phyloP scores from a whole-genome alignment of 352 stramenopile species.

The Globisporangium sylvaticum region DNA sequence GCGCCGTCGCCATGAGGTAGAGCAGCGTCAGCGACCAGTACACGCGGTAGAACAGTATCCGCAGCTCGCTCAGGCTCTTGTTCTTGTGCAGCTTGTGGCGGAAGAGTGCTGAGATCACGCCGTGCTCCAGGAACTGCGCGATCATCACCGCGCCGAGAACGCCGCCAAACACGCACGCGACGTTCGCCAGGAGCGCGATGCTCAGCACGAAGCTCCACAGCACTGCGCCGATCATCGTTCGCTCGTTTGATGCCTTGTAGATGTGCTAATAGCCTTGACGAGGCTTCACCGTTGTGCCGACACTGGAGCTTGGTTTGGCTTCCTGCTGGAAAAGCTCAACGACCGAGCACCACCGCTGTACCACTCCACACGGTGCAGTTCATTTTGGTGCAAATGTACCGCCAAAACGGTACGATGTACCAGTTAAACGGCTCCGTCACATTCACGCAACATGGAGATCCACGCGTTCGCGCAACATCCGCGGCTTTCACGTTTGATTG shows the following conservation, averaged over 20 bases:
- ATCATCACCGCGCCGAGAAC: slow-evolving; percentile 54
- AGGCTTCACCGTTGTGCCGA: not conserved
- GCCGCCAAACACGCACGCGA: slow-evolving; percentile 20
- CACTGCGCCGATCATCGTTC: slow-evolving; percentile 10
- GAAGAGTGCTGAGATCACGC: slow-evolving; percentile 44
- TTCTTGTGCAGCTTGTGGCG: slow-evolving; percentile 46
- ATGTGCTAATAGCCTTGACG: not conserved
- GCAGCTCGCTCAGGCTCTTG: slow-evolving; percentile 32
- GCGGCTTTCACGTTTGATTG: not conserved
- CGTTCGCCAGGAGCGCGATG: slow-evolving; percentile 19
- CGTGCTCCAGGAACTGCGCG: slow-evolving; percentile 62
- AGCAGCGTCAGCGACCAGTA: slow-evolving; percentile 58
- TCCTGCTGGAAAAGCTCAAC: not conserved
- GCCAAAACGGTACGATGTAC: not conserved
- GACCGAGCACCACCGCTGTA: not conserved
- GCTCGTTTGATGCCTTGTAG: not conserved
- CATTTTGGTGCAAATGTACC: slow-evolving; percentile 1
- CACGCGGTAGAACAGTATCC: slow-evolving; percentile 50
- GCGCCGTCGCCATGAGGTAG: slow-evolving; percentile 28
- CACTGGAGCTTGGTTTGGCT: too few species aligned
- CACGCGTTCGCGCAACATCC: slow-evolving; percentile 16
- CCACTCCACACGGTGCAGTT: not conserved
- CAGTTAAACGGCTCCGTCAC: not conserved
- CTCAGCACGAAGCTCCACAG: slow-evolving; percentile 10
- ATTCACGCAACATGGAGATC: slow-evolving; percentile 6